Base-by-base conservation (phyloP, 2,329 filamentous ascomycete species). In the Verticillium klebahnii region DNA sequence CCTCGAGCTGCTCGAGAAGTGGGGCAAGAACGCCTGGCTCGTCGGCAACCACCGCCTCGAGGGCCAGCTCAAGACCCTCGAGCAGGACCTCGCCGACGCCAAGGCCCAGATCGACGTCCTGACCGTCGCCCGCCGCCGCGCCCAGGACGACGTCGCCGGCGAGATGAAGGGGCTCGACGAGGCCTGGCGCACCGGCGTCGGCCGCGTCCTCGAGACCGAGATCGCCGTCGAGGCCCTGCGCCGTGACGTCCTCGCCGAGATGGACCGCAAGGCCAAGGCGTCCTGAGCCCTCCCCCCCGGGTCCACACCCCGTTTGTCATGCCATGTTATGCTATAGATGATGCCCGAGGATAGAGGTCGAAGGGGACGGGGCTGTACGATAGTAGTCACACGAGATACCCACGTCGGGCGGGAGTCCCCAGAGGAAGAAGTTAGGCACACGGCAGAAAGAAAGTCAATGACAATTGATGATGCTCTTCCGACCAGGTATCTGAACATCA, bases 1-100 rank as follows among this genome's bases (percentile, higher is more conserved):
- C 74, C 85, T 97, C 19, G 78, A 81, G 1, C 82, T 97, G n/a
- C 84, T 97, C 23, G 91, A 95, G 69, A 82, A 82, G 58, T 89
- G 89, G 74, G 95, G 94, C 67, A 92, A 92, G 77, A 97, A 97
- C 74, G 89, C 92, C 11, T 98, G 95, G 94, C 81, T 99, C 61
- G 84, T 96, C 9, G 86, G 86, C 6, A 99, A 99, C 75, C 86
- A 89, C 68, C 87, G 91, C 67, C 75, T 93, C 23, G 94, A 97
- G 76, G 85, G 86, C 54, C 84, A 92, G 52, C 75, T 96, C 59
- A 82, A 83, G 58, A 74, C 74, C 14, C 71, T 96, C 31, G 94
- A 98, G 80, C 80, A 81, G 55, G 92, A 97, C 69, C 80, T 98
- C 58, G 88, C 86, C 15, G 82, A 80, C 45, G 78, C 84, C 23